A percentile compares a stretch with the other conserved stretches of the same genome.
Evolutionary conservation across 768 basidiomycete species (phyloP).

Genomic region (Panaeolus papilionaceus): DNA sequence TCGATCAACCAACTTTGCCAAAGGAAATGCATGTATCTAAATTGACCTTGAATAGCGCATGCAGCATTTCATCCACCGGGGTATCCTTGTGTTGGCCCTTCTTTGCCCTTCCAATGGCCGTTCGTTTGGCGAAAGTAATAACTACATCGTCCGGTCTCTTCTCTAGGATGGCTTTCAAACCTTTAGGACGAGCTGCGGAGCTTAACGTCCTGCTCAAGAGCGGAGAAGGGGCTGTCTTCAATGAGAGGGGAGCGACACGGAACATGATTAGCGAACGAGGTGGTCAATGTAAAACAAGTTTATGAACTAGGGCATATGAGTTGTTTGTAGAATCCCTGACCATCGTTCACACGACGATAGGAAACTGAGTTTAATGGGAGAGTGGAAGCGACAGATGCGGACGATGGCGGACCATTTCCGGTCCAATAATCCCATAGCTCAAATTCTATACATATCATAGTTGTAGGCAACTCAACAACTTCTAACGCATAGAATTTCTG

Average conservation of each 20-base stretch:
- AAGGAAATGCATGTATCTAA: conserved; percentile 16
- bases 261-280: neutral
- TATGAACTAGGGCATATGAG: neutral
- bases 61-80: conserved; percentile 86
- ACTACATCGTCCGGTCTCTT: conserved; percentile 87
- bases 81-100: conserved; percentile 94
- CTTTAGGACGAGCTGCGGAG: conserved; percentile 45
- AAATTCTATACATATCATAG: neutral
- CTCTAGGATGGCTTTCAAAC: conserved; percentile 61
- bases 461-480: neutral
- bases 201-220: conserved; percentile 26
- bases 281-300: neutral
- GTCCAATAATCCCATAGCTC: conserved; percentile 4
- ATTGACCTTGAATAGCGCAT: conserved; percentile 77
- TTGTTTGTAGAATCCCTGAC: neutral
- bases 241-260: neutral
- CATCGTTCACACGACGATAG: conserved; percentile 8
- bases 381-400: conserved; percentile 4
- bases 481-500: neutral
- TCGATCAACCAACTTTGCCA: neutral
- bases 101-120: conserved; percentile 86
- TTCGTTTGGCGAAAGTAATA: conserved; percentile 87
- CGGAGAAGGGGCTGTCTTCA: neutral
- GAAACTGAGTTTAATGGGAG: neutral
- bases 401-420: conserved; percentile 1